These are phyloP conservation scores for Aspergillus sp. DNA, from an alignment of 2,329 filamentous ascomycete species.

Conservation along the genomic window DNA sequence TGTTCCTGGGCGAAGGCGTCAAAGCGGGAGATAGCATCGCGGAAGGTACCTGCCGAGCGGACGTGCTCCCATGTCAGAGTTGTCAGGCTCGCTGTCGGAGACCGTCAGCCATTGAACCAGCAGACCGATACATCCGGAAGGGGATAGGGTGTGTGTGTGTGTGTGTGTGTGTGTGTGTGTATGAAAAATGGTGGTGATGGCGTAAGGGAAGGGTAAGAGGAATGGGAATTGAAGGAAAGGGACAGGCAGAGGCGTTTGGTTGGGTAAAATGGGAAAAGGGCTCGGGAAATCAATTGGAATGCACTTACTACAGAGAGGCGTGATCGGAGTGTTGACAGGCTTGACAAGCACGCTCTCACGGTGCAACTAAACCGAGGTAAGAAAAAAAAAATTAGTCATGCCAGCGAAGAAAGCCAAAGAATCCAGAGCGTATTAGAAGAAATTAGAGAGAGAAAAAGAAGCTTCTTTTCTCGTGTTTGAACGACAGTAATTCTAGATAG, in stretches of 20 bases:
- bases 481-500: neutral
- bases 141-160: neutral
- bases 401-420: neutral
- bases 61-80: constrained; percentile 99
- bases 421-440: constrained; percentile 56
- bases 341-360: constrained; percentile 97
- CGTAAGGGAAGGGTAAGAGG: neutral
- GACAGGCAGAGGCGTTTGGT: constrained; percentile 3
- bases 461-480: neutral
- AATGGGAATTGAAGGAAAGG: neutral
- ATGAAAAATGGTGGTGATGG: neutral
- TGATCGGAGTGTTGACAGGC: constrained; percentile 97
- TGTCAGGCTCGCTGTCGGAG: constrained; percentile 77
- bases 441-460: constrained; percentile 19
- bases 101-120: constrained; percentile 28
- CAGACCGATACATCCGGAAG: constrained; percentile 19
- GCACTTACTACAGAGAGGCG: constrained; percentile 93
- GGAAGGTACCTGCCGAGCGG: constrained; percentile 93
- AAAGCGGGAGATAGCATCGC: constrained; percentile 93
- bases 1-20: constrained; percentile 92
- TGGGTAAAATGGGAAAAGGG: neutral
- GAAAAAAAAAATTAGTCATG: neutral
- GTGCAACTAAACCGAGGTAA: constrained; percentile 66
- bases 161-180: neutral
- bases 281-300: constrained; percentile 14